Percentiles rank a stretch among this genome's conserved stretches.
Conservation (phyloP, 73 alveolate genomes). For the Durusdinium trenchii region DNA sequence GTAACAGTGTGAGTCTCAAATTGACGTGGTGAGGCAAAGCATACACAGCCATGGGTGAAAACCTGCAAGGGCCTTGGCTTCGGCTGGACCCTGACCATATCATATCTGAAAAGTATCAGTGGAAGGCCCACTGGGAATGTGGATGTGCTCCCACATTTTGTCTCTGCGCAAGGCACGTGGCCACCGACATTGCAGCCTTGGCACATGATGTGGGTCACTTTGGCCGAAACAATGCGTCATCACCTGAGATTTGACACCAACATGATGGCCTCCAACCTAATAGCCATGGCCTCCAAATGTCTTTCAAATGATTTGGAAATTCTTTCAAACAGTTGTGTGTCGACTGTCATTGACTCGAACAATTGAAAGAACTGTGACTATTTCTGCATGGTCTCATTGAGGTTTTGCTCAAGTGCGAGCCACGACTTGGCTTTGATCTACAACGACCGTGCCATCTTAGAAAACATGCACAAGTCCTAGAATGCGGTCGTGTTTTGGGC, state of each 20-base stretch:
- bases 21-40: conserved; percentile 41
- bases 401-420: conserved; percentile 81
- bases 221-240: conserved; percentile 87
- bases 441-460: conserved; percentile 80
- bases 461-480: conserved; percentile 67
- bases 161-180: conserved; percentile 51
- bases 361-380: too few species aligned
- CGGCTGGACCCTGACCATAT: too few species aligned
- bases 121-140: too few species aligned
- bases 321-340: too few species aligned
- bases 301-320: too few species aligned
- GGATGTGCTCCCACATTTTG: too few species aligned
- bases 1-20: background rate
- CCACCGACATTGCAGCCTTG: conserved; percentile 81
- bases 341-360: too few species aligned
- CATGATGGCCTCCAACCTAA: background rate
- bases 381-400: background rate
- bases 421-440: conserved; percentile 92
- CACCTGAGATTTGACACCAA: background rate
- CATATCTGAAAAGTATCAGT: too few species aligned
- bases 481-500: too few species aligned
- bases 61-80: conserved; percentile 18
- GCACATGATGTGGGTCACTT: conserved; percentile 95
- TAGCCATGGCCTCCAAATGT: background rate
- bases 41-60: conserved; percentile 59